Percentiles rank a stretch among this genome's conserved stretches.
phyloP scores from a whole-genome alignment of 768 basidiomycete species.

The Mycena belliarum region DNA sequence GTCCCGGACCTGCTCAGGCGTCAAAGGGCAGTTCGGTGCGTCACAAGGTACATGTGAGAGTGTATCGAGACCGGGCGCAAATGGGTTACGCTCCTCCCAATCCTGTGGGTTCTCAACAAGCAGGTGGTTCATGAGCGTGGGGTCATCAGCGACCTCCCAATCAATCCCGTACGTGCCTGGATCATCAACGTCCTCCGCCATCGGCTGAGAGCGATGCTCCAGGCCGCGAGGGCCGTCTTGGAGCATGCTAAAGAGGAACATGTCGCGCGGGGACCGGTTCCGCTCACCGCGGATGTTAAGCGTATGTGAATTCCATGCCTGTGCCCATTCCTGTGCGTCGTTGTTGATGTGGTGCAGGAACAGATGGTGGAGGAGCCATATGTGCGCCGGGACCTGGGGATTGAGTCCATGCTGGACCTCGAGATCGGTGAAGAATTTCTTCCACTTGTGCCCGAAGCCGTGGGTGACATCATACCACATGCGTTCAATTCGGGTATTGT shows the following conservation, averaged over 20 bases:
- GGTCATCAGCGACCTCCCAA: slow-evolving; percentile 16
- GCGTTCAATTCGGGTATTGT: slow-evolving; percentile 22
- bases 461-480: slow-evolving; percentile 28
- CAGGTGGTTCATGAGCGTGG: slow-evolving; percentile 7
- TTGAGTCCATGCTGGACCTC: slow-evolving; percentile 26
- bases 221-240: slow-evolving; percentile 20
- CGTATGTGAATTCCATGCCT: slow-evolving; percentile 30
- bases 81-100: slow-evolving; percentile 8
- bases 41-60: neutral
- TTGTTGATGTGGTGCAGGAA: slow-evolving; percentile 28
- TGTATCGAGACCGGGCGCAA: neutral
- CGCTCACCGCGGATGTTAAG: slow-evolving; percentile 9
- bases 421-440: slow-evolving; percentile 29
- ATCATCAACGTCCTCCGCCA: neutral
- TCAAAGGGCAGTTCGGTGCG: neutral
- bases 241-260: slow-evolving; percentile 21
- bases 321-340: slow-evolving; percentile 28
- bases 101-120: slow-evolving; percentile 12
- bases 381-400: slow-evolving; percentile 19
- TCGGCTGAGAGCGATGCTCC: neutral
- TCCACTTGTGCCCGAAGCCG: slow-evolving; percentile 28
- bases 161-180: slow-evolving; percentile 14
- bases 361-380: slow-evolving; percentile 33
- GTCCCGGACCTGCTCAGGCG: neutral
- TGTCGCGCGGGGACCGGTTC: slow-evolving; percentile 14